Evolutionary conservation across 2,329 filamentous ascomycete species (phyloP), one percentile per base, ranked within the genome.

Genomic region (Rutstroemia sp.): DNA sequence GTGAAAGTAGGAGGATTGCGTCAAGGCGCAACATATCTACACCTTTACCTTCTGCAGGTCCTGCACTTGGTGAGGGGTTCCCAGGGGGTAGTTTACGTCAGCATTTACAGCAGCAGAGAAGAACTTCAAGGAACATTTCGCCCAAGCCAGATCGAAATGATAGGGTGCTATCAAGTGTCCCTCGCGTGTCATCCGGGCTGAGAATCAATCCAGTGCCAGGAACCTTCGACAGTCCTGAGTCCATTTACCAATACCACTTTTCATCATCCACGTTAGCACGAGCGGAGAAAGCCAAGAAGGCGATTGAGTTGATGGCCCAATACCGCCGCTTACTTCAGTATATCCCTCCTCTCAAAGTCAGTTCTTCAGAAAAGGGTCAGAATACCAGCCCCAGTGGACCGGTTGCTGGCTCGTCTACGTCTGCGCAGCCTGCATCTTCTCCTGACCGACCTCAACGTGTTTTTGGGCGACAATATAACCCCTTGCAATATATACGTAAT

Each of bases 401-500:
- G 53, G 58, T 49, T 48, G 66, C 57, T 73, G 71, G 59, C 65
- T 74, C 48, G 70, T 75, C 41, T 71, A 57, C 61, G 50, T 73
- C 60, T 66, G 73, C 49, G 62, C 73, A 58, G 69, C 65, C 56
- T 68, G 75, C 64, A 53, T 70, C 57, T 59, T 70, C 54, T 70
- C 71, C 60, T 51, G 73, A 63, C 66, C 44, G 53, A 8, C 12
- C 56, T 18, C 48, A 49, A 9, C 56, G 59, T 23, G 52, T 57
- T 5, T 70, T 86, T 7, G 87, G 88, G 4, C 85, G 92, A 52
- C 74, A 77, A 2, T 97, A 97, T 69, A 96, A 99, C 69, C 94
- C 92, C 4, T 73, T 99, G 23, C 94, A 97, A 71, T 90, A 90
- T 64, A 88, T 97, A 55, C 86, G 94, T 19, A 97, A 99, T 68